A percentile compares a stretch with the other conserved stretches of the same genome.
Evolutionary conservation across 2,329 filamentous ascomycete genomes (phyloP).

Genomic region (Phialophora expanda): DNA sequence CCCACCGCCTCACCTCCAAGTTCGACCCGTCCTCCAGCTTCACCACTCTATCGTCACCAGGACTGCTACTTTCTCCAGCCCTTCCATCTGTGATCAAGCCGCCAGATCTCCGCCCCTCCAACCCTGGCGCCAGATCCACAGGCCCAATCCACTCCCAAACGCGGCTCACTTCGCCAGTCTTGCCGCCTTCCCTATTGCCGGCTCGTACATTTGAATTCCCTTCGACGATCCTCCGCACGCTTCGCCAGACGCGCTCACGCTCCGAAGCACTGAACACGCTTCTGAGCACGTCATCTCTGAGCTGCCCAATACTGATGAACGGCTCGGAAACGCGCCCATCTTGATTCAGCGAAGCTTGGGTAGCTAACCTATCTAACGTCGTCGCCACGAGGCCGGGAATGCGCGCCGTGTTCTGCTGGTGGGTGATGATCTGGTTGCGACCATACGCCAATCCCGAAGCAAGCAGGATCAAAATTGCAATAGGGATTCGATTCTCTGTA

Average conservation of each 20-base stretch:
- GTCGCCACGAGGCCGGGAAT: conserved; percentile 83
- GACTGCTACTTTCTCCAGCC: conserved; percentile 21
- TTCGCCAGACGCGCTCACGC: conserved; percentile 81
- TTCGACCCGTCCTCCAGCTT: conserved; percentile 39
- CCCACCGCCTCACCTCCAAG: conserved; percentile 44
- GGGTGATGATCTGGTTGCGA: conserved; percentile 66
- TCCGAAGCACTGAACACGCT: conserved; percentile 77
- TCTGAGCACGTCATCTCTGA: conserved; percentile 87
- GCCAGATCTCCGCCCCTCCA: conserved; percentile 41
- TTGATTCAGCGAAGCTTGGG: conserved; percentile 80
- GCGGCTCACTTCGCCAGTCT: conserved; percentile 62
- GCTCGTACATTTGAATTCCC: conserved; percentile 89
- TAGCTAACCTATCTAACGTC: conserved; percentile 81
- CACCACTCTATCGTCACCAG: conserved; percentile 38
- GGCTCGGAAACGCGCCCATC: conserved; percentile 70
- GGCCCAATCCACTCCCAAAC: conserved; percentile 73
- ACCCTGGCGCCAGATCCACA: conserved; percentile 51
- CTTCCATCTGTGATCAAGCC: conserved; percentile 35
- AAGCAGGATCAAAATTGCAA: conserved; percentile 54
- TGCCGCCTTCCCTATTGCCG: conserved; percentile 67
- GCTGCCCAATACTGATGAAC: conserved; percentile 84
- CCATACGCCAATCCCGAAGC: conserved; percentile 64
- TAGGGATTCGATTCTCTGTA: conserved; percentile 57
- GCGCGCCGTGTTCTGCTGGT: conserved; percentile 69
- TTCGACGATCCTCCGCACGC: conserved; percentile 83